These are phyloP conservation scores for Alternaria tenuissima DNA, from an alignment of 2,329 filamentous ascomycete species.

Conservation along the genomic window DNA sequence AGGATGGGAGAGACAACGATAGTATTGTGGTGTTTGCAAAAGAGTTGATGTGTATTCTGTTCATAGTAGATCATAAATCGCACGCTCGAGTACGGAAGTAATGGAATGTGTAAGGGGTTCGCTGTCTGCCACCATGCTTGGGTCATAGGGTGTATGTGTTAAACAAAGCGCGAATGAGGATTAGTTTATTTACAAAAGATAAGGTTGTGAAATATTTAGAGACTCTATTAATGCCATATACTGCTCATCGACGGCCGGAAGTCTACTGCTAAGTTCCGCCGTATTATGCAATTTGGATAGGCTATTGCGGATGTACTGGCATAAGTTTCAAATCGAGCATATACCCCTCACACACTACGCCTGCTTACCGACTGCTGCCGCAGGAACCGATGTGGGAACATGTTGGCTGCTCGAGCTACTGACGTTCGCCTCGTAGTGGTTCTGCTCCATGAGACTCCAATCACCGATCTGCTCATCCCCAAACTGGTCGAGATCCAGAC, in stretches of 20 bases:
- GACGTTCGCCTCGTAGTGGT: slow-evolving; percentile 28
- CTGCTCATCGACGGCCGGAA: neutral
- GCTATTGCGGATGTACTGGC: neutral
- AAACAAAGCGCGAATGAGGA: neutral
- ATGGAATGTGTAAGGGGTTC: neutral
- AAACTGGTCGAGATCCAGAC: slow-evolving; percentile 64
- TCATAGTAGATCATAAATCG: neutral
- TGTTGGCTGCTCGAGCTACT: slow-evolving; percentile 38
- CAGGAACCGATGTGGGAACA: slow-evolving; percentile 5
- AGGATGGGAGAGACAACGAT: neutral
- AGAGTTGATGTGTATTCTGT: neutral
- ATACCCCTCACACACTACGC: slow-evolving; percentile 4
- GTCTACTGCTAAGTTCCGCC: neutral
- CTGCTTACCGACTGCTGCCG: slow-evolving; percentile 12
- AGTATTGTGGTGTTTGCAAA: neutral
- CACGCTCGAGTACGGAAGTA: neutral
- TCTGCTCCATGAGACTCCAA: slow-evolving; percentile 53
- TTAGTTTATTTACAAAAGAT: neutral
- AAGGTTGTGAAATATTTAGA: neutral
- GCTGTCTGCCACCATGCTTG: neutral
- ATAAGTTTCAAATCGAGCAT: neutral
- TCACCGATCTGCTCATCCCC: slow-evolving; percentile 67
- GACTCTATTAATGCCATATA: neutral
- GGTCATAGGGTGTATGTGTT: neutral
- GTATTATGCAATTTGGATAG: neutral